Evolutionary conservation across 805 yeast genomes (phyloP).

Genomic region (Wickerhamiella kurtzmanii): DNA sequence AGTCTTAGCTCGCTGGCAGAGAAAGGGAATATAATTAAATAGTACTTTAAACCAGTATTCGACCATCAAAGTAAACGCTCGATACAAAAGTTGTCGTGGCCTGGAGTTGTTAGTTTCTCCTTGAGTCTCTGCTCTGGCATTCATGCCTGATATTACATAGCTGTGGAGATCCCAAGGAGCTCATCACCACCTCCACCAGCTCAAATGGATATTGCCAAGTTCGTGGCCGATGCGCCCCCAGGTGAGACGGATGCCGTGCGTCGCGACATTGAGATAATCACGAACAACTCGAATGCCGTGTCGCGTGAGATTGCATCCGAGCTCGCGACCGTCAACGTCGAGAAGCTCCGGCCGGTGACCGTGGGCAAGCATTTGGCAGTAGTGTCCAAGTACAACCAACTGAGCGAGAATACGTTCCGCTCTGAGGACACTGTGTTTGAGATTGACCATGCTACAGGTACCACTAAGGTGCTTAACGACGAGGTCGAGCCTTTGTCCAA

Average conservation of each 20-base stretch:
- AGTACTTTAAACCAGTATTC: too few relatives aligned
- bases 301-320: constrained; percentile 17
- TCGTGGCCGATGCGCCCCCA: constrained; percentile 41
- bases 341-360: constrained; percentile 17
- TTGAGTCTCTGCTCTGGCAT: too few relatives aligned
- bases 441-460: constrained; percentile 20
- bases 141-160: too few relatives aligned
- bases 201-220: constrained; percentile 17
- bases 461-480: constrained; percentile 9
- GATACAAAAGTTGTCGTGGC: too few relatives aligned
- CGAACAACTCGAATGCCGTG: constrained; percentile 11
- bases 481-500: constrained; percentile 5
- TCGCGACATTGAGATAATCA: constrained; percentile 30
- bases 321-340: constrained; percentile 31
- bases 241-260: constrained; percentile 35
- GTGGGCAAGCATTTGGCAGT: constrained; percentile 14
- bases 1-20: too few relatives aligned
- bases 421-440: constrained; percentile 18
- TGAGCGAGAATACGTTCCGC: constrained; percentile 19
- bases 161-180: too few relatives aligned
- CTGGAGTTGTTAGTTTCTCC: too few relatives aligned
- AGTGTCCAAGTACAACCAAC: constrained; percentile 15
- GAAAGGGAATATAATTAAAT: too few relatives aligned
- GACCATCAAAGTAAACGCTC: too few relatives aligned
- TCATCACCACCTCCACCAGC: neutral